Evolutionary conservation across 2,329 filamentous ascomycete species (phyloP).

Genomic region (Monosporascus sp.): DNA sequence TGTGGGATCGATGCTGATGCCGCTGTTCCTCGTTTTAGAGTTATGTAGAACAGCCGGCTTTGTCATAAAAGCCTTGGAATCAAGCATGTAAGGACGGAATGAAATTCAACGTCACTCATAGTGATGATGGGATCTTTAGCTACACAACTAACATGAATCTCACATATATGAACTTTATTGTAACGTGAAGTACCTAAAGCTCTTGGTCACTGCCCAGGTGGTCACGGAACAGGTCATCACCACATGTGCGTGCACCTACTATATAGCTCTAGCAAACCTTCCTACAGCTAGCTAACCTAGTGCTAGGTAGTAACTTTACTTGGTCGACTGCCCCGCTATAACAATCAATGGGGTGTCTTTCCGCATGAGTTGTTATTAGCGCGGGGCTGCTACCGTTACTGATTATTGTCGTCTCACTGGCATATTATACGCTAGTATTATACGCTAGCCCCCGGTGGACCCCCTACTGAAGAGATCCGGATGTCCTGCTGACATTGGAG

Average conservation of each 20-base stretch:
- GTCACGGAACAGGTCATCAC: neutral
- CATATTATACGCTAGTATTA: too few species aligned
- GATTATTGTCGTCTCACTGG: neutral
- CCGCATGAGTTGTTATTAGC: neutral
- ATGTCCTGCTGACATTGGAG: constrained; percentile 1
- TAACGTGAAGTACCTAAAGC: neutral
- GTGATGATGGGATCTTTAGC: neutral
- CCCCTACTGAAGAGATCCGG: neutral
- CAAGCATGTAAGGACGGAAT: neutral
- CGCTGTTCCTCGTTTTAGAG: neutral
- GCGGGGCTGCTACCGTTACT: neutral
- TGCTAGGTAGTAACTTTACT: neutral
- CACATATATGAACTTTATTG: too few species aligned
- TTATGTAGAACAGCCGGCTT: neutral
- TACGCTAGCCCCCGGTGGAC: too few species aligned
- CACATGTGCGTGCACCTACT: neutral
- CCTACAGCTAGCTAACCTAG: too few species aligned
- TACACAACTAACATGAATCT: too few species aligned
- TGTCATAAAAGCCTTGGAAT: neutral
- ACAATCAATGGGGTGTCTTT: neutral
- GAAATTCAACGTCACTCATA: neutral
- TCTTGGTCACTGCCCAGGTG: neutral
- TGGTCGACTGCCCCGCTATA: neutral
- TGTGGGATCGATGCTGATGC: neutral
- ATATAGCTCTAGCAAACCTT: neutral